A percentile compares a stretch with the other conserved stretches of the same genome.
These are phyloP conservation scores for Mycena kentingensis DNA, from an alignment of 768 basidiomycete genomes.

Conservation along the genomic window DNA sequence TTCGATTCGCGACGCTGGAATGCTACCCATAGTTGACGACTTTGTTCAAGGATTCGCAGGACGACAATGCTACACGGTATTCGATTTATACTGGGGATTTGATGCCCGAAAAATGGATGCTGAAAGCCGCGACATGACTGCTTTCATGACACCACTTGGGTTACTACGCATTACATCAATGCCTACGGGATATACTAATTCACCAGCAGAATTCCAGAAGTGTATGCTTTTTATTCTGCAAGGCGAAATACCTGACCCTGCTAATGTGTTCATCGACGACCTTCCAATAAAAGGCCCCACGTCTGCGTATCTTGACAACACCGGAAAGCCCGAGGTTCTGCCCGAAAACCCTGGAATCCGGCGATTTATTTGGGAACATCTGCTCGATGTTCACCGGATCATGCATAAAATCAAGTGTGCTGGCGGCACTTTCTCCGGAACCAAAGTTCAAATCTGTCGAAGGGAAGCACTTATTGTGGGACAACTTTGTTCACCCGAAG, in stretches of 20 bases:
- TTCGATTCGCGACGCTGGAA: slow-evolving; percentile 37
- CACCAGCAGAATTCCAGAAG: slow-evolving; percentile 33
- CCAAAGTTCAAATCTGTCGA: slow-evolving; percentile 31
- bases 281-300: slow-evolving; percentile 30
- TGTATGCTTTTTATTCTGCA: slow-evolving; percentile 35
- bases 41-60: slow-evolving; percentile 34
- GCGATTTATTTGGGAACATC: slow-evolving; percentile 43
- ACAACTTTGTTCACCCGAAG: slow-evolving; percentile 29
- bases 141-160: slow-evolving; percentile 42
- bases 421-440: slow-evolving; percentile 36
- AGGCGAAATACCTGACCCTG: slow-evolving; percentile 24
- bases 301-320: slow-evolving; percentile 28
- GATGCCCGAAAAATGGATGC: slow-evolving; percentile 31
- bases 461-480: slow-evolving; percentile 19
- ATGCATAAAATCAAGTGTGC: slow-evolving; percentile 32
- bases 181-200: slow-evolving; percentile 45
- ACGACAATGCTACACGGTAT: slow-evolving; percentile 26
- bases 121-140: slow-evolving; percentile 34
- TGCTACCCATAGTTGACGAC: slow-evolving; percentile 35
- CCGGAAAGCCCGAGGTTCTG: slow-evolving; percentile 25
- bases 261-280: slow-evolving; percentile 34
- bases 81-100: slow-evolving; percentile 41
- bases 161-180: slow-evolving; percentile 32
- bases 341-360: slow-evolving; percentile 30
- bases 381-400: slow-evolving; percentile 31